A percentile compares a stretch with the other conserved stretches of the same genome.
These are phyloP conservation scores for Plasmodium knowlesi DNA, from an alignment of 169 alveolate genomes.

Conservation along the genomic window DNA sequence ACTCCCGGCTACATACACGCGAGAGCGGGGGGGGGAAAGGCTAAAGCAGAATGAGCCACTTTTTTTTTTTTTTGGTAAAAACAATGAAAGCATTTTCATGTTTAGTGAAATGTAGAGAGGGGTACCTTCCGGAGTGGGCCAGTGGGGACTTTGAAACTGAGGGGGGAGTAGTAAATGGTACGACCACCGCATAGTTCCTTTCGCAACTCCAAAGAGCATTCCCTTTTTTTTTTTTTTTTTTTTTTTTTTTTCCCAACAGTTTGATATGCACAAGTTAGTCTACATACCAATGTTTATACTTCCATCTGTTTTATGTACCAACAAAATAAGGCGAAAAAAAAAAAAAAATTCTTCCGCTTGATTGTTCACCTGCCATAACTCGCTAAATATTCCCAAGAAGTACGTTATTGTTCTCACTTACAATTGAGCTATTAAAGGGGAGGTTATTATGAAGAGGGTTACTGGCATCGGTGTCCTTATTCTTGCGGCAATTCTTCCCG, in stretches of 20 bases:
- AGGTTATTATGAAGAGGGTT: neutral
- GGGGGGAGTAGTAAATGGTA: neutral
- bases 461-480: neutral
- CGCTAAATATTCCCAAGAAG: neutral
- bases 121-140: neutral
- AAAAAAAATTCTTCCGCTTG: neutral
- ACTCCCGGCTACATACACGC: neutral
- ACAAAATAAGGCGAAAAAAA: neutral
- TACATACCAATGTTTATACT: too few species aligned
- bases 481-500: conserved; percentile 43
- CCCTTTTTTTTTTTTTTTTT: neutral
- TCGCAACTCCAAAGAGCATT: neutral
- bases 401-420: neutral
- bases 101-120: neutral
- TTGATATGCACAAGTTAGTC: neutral
- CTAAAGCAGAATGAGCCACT: neutral
- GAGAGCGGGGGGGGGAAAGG: neutral
- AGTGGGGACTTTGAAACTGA: neutral
- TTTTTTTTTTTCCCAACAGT: neutral
- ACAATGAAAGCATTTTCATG: neutral
- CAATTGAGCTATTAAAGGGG: neutral
- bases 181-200: neutral
- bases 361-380: neutral
- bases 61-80: too few species aligned
- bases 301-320: neutral